Conservation (phyloP, 768 basidiomycete genomes). For the Collybia sp. region DNA sequence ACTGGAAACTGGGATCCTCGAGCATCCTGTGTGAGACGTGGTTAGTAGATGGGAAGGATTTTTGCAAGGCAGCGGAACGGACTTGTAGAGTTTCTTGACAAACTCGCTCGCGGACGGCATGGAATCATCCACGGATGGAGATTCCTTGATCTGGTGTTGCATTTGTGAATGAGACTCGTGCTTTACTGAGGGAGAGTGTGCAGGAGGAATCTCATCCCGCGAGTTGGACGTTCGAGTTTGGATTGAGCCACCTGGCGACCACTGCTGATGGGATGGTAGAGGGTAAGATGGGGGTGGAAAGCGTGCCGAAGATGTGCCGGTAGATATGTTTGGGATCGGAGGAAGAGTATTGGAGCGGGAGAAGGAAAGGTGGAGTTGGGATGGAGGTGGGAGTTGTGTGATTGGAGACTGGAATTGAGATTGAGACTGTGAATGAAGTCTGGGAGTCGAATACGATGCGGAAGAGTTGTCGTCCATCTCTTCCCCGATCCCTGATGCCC, state of each 20-base stretch:
- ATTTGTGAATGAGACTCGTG: constrained; percentile 10
- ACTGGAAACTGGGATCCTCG: constrained; percentile 67
- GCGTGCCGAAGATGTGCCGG: constrained; percentile 12
- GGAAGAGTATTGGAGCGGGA: constrained; percentile 11
- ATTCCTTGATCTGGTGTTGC: constrained; percentile 6
- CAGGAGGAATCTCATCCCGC: constrained; percentile 34
- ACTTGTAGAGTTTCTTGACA: constrained; percentile 95
- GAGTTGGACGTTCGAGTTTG: constrained; percentile 30
- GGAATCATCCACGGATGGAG: constrained; percentile 46
- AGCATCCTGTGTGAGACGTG: constrained; percentile 61
- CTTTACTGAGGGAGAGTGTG: constrained; percentile 20
- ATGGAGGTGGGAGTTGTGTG: constrained; percentile 14
- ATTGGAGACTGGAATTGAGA: constrained; percentile 11
- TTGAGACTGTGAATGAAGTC: constrained; percentile 6
- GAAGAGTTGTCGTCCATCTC: constrained; percentile 8
- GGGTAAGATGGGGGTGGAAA: constrained; percentile 20
- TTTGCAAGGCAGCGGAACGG: constrained; percentile 14
- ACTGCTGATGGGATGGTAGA: constrained; percentile 8
- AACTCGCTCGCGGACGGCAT: constrained; percentile 92
- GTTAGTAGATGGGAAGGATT: not conserved
- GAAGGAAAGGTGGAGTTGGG: constrained; percentile 11
- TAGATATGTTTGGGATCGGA: constrained; percentile 11
- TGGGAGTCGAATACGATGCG: constrained; percentile 8
- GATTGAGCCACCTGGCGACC: constrained; percentile 17
- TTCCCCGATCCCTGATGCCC: too few relatives aligned